Evolutionary conservation across 345 rosid genomes (phyloP).

Genomic region (Cardamine chenopodiifolia): DNA sequence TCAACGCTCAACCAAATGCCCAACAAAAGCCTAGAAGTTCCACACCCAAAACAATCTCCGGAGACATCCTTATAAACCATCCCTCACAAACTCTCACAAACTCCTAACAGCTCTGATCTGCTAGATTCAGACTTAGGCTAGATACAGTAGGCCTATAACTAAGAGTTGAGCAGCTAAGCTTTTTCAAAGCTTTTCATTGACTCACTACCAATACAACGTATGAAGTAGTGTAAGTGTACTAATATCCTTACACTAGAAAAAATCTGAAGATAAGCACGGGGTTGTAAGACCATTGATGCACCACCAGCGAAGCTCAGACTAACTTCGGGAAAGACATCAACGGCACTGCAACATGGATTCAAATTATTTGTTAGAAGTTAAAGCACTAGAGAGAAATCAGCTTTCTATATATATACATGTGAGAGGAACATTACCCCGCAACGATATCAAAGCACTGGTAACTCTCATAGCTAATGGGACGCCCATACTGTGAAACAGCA

Average conservation of each 20-base stretch:
- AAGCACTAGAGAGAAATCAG: background rate
- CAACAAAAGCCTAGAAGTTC: no score
- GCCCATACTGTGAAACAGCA: slow-evolving; percentile 61
- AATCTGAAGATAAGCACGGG: slow-evolving; percentile 76
- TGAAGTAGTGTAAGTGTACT: slow-evolving; percentile 19
- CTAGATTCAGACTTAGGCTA: no score
- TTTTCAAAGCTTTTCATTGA: slow-evolving; percentile 2
- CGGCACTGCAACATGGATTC: slow-evolving; percentile 52
- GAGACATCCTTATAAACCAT: background rate
- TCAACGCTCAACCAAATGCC: no score
- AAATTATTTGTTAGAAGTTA: slow-evolving; percentile 22
- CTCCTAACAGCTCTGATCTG: no score
- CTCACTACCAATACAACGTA: background rate
- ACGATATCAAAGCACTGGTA: slow-evolving; percentile 61
- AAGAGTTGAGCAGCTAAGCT: background rate
- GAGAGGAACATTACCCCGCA: slow-evolving; percentile 60
- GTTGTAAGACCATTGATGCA: slow-evolving; percentile 68
- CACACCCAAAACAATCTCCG: no score
- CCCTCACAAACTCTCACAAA: no score
- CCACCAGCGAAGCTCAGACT: slow-evolving; percentile 84
- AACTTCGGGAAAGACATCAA: slow-evolving; percentile 76
- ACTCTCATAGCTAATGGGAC: slow-evolving; percentile 56
- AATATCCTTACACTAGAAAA: slow-evolving; percentile 67
- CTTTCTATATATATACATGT: slow-evolving; percentile 12
- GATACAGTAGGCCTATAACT: background rate